These are phyloP conservation scores for Capsicum baccatum DNA, from an alignment of 257 asterid species.

Conservation along the genomic window DNA sequence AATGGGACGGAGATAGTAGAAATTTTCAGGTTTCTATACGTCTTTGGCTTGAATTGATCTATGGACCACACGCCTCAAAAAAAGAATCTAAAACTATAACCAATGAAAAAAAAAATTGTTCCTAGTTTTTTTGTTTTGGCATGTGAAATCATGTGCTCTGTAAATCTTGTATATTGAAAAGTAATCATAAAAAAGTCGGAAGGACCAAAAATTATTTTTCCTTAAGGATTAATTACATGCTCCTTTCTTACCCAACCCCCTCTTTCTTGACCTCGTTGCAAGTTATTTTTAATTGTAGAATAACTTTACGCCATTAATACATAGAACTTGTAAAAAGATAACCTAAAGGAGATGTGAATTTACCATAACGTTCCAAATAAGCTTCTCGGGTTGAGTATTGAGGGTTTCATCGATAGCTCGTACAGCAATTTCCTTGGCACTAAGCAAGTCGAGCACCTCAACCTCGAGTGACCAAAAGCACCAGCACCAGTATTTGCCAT, in stretches of 20 bases:
- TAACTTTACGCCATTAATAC: not conserved
- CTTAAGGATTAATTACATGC: not conserved
- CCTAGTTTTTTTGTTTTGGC: constrained; percentile 9
- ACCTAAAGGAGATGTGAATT: not conserved
- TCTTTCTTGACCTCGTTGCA: not conserved
- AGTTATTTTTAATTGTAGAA: not conserved
- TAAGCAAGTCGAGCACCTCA: constrained; percentile 78
- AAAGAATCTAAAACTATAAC: not conserved
- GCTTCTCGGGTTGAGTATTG: constrained; percentile 93
- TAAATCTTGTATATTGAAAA: not conserved
- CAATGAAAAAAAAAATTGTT: not conserved
- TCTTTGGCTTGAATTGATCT: constrained; percentile 1
- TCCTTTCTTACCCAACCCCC: not conserved
- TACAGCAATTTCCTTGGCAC: constrained; percentile 85
- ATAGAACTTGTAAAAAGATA: not conserved
- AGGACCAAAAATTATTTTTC: not conserved
- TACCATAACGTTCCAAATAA: constrained; percentile 96
- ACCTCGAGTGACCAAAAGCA: constrained; percentile 93
- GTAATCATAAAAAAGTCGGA: not conserved
- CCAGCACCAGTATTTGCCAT: constrained; percentile 96
- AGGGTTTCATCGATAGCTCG: constrained; percentile 93
- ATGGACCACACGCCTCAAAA: not conserved
- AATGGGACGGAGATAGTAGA: not conserved
- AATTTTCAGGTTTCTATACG: not conserved
- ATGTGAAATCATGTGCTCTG: constrained; percentile 34